A percentile compares a stretch with the other conserved stretches of the same genome.
Evolutionary conservation across 2,329 filamentous ascomycete genomes (phyloP).

Genomic region (Bertia moriformis): DNA sequence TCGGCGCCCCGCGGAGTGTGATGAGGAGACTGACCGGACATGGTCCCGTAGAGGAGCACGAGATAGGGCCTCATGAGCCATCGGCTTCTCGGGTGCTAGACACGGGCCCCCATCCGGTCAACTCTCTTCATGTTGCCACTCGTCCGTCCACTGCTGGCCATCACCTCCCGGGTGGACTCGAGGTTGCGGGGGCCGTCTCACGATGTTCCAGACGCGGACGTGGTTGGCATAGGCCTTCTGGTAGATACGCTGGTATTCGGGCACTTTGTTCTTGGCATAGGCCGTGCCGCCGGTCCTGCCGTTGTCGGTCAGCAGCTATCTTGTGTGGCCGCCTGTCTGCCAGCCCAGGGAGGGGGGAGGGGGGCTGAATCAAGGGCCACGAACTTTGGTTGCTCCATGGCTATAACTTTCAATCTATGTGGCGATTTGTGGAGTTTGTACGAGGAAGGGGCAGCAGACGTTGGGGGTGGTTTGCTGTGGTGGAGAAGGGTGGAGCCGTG

Average conservation of each 20-base stretch:
- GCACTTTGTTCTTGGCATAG: constrained; percentile 65
- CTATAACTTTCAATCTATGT: too few relatives aligned
- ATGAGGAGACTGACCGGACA: constrained; percentile 36
- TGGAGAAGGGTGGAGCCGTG: too few relatives aligned
- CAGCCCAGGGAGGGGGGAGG: too few relatives aligned
- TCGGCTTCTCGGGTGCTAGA: constrained; percentile 49
- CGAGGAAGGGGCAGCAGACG: too few relatives aligned
- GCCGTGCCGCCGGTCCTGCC: constrained; percentile 25
- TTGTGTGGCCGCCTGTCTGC: too few relatives aligned
- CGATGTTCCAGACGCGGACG: constrained; percentile 64
- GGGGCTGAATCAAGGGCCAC: too few relatives aligned
- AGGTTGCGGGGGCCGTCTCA: constrained; percentile 31
- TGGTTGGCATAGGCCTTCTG: constrained; percentile 57
- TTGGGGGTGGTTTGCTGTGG: too few relatives aligned
- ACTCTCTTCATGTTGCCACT: background rate
- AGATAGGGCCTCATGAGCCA: constrained; percentile 56
- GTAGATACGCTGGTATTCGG: constrained; percentile 60
- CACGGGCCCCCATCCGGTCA: constrained; percentile 1
- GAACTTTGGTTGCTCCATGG: too few relatives aligned
- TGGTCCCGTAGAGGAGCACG: constrained; percentile 43
- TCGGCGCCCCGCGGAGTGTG: too few relatives aligned
- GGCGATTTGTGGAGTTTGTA: too few relatives aligned
- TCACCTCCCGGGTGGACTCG: constrained; percentile 1
- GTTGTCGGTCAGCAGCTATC: too few relatives aligned
- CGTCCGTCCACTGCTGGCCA: background rate